phyloP scores from a whole-genome alignment of 495 filamentous ascomycete genomes.

The Lasiosphaeria hispida region DNA sequence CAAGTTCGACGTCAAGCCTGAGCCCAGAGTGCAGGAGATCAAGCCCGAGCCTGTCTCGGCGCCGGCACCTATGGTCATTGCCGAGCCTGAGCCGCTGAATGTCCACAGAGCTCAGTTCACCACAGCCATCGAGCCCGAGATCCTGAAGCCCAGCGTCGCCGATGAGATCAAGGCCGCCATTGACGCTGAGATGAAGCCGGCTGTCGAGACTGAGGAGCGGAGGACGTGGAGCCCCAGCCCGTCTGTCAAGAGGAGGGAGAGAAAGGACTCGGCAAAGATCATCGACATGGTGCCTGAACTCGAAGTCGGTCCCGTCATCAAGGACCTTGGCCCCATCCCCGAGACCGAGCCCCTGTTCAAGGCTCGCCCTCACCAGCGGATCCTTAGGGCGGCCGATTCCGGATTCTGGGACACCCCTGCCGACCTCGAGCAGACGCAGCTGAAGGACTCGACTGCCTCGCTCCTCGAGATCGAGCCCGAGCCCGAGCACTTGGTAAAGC shows the following conservation, averaged over 20 bases:
- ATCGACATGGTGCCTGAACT: constrained; percentile 22
- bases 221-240: background rate
- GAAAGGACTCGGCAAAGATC: constrained; percentile 30
- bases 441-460: constrained; percentile 19
- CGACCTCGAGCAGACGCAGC: constrained; percentile 13
- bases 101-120: too few species aligned
- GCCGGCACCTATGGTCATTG: background rate
- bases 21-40: background rate
- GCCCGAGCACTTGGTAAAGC: constrained; percentile 5
- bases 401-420: constrained; percentile 32
- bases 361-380: constrained; percentile 1
- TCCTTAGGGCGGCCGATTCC: constrained; percentile 30
- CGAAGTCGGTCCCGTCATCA: constrained; percentile 11
- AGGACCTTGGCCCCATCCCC: constrained; percentile 17
- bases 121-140: background rate
- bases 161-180: constrained; percentile 4
- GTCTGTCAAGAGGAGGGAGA: constrained; percentile 11
- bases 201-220: background rate
- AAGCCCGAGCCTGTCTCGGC: background rate
- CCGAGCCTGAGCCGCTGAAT: constrained; percentile 1
- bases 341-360: constrained; percentile 15
- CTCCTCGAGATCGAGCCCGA: constrained; percentile 22
- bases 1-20: background rate
- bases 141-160: background rate
- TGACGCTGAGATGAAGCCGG: constrained; percentile 16